These are phyloP conservation scores for Physocladia obscura DNA, from an alignment of 192 early-diverging fungal species.

Conservation along the genomic window DNA sequence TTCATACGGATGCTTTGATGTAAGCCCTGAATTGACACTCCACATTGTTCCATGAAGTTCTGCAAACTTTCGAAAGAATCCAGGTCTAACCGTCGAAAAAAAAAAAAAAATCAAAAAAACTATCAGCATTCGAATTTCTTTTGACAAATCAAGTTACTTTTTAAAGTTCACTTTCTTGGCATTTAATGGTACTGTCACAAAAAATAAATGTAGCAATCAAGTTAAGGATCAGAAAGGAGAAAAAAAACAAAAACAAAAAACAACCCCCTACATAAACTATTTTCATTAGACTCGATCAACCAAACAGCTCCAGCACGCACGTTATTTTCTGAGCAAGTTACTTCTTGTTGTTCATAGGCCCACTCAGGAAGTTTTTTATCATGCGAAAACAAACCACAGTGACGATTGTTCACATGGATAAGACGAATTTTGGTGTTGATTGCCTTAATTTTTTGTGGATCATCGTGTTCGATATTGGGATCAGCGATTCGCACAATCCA, in stretches of 20 bases:
- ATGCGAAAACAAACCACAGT: conserved; percentile 79
- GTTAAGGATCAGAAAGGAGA: background rate
- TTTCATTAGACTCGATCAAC: conserved; percentile 45
- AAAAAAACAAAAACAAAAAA: conserved; percentile 31
- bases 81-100: conserved; percentile 17
- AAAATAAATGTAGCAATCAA: background rate
- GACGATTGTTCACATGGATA: conserved; percentile 68
- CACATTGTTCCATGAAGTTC: conserved; percentile 57
- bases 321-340: conserved; percentile 84
- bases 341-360: conserved; percentile 83
- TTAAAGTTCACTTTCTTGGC: conserved; percentile 44
- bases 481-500: conserved; percentile 82
- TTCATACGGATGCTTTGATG: conserved; percentile 48
- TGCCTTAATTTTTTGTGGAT: conserved; percentile 52
- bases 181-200: conserved; percentile 28
- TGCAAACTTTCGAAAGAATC: conserved; percentile 49
- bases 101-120: background rate
- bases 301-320: conserved; percentile 25
- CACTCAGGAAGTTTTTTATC: conserved; percentile 77
- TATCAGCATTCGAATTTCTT: too few relatives aligned
- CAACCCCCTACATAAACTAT: conserved; percentile 28
- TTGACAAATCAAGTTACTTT: background rate
- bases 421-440: conserved; percentile 66
- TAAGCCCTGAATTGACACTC: conserved; percentile 51
- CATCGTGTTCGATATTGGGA: conserved; percentile 56